Base-by-base conservation (phyloP, 805 yeast species). In the Sugiyamaella mastotermitis region DNA sequence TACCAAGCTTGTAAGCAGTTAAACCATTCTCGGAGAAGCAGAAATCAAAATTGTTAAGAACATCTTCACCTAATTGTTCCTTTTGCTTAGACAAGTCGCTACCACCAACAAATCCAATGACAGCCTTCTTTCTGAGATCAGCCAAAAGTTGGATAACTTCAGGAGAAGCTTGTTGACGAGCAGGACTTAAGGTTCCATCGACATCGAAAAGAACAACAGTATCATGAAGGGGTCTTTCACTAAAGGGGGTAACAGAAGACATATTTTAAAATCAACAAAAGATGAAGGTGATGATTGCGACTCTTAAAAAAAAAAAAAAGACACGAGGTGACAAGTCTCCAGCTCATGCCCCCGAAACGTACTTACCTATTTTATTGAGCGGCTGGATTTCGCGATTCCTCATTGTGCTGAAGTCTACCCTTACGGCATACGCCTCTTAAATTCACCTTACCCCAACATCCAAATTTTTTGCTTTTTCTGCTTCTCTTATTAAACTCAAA, bases 161-260 rank as follows among this genome's bases (percentile, higher is more conserved):
- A 27, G 58, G 61, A 33, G 55, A 76, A 74, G 46, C 45, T 39
- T 58, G 62, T 61, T 80, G 75, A 72, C 99, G 86, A 40, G 98
- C 97, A 51, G 97, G 98, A 29, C 97, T 90, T 64, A 92, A 74
- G 41, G 99, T 92, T 51, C 97, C 98, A 62, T 92, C 99, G 51
- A 92, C 99, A 58, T 92, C 99, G 67, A 92, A 92, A 50, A 92
- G 78, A 51, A 85, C 94, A 57, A 92, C 72, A 48, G 85, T 82
- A 54, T 85, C 81, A 60, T 61, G 60, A 41, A 47, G 46, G 35
- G 94, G 94, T 51, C 80, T 72, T 68, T 84, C 83, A 64, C 78
- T 80, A 60, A 82, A 68, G 27, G 85, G 64, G 58, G 82, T 83
- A 66, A 72, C 31, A 9, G 49, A 7, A 10, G 24, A 22, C n/a